Evolutionary conservation across 2,329 filamentous ascomycete genomes (phyloP).

Genomic region (Sporothrix euskadiensis): DNA sequence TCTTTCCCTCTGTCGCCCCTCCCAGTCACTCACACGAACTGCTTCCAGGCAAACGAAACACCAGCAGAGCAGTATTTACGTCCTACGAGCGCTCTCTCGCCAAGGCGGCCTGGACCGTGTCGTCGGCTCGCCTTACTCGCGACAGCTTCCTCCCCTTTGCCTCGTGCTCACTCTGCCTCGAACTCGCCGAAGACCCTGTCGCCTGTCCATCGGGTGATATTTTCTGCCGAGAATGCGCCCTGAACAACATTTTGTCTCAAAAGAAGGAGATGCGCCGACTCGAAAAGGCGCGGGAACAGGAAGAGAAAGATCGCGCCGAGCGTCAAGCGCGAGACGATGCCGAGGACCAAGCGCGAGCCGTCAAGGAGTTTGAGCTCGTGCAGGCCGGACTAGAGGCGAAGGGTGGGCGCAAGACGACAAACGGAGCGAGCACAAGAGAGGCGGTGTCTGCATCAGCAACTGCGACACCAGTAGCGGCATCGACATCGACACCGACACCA

Average conservation of each 20-base stretch:
- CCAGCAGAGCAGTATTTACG: constrained; percentile 89
- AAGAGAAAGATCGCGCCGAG: constrained; percentile 63
- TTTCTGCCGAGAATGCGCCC: constrained; percentile 92
- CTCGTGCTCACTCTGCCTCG: constrained; percentile 83
- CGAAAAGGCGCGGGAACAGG: constrained; percentile 64
- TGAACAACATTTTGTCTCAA: constrained; percentile 87
- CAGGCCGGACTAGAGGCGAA: constrained; percentile 65
- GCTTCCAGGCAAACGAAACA: constrained; percentile 74
- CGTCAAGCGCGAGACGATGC: constrained; percentile 62
- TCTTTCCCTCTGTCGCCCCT: too few relatives aligned
- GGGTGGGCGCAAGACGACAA: constrained; percentile 29
- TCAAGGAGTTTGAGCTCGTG: constrained; percentile 80
- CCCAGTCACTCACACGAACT: constrained; percentile 28
- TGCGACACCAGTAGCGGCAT: not conserved
- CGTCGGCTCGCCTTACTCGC: constrained; percentile 78
- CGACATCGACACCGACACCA: constrained; percentile 37
- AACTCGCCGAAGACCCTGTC: constrained; percentile 77
- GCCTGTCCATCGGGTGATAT: constrained; percentile 82
- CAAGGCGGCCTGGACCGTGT: constrained; percentile 77
- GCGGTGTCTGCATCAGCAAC: constrained; percentile 9
- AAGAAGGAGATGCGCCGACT: constrained; percentile 85
- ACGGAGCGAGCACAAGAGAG: constrained; percentile 29
- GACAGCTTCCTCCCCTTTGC: constrained; percentile 93
- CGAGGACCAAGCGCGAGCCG: constrained; percentile 67
- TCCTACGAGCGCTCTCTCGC: constrained; percentile 83